Evolutionary conservation across 129 eudicot species (phyloP).

Genomic region (carrot (Daucus carota)): DNA sequence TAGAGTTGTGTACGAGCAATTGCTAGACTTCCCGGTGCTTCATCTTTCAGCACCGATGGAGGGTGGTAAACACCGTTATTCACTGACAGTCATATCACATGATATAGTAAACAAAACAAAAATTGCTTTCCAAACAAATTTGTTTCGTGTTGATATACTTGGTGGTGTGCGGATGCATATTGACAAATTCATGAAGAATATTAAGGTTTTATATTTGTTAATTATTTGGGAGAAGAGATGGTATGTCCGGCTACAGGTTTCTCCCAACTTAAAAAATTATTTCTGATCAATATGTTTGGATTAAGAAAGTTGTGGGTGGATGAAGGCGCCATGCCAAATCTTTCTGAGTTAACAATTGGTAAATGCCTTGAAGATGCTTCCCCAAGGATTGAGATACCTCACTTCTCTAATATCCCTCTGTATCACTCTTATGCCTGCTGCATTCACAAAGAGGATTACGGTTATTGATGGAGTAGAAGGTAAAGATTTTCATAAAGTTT

Average conservation of each 20-base stretch:
- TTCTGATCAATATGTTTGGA: background rate
- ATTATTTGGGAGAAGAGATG: conserved; percentile 1
- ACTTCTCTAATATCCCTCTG: background rate
- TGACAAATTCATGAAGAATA: too few relatives aligned
- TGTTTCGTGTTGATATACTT: too few relatives aligned
- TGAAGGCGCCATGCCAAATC: conserved; percentile 20
- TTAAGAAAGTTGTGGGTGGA: conserved; percentile 14
- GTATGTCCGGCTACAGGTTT: background rate
- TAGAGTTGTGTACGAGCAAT: too few relatives aligned
- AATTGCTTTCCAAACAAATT: too few relatives aligned
- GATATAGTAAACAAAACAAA: too few relatives aligned
- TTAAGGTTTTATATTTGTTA: too few relatives aligned
- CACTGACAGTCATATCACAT: too few relatives aligned
- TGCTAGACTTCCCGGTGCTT: too few relatives aligned
- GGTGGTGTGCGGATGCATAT: too few relatives aligned
- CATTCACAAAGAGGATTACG: background rate
- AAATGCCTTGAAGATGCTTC: background rate
- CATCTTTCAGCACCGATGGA: too few relatives aligned
- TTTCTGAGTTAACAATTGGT: background rate
- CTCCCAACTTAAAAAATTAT: background rate
- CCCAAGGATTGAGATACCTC: background rate
- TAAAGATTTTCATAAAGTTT: background rate
- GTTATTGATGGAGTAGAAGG: background rate
- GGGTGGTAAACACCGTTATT: too few relatives aligned
- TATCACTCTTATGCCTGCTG: background rate